phyloP scores from a whole-genome alignment of 768 basidiomycete species.

The Butyriboletus loyo region DNA sequence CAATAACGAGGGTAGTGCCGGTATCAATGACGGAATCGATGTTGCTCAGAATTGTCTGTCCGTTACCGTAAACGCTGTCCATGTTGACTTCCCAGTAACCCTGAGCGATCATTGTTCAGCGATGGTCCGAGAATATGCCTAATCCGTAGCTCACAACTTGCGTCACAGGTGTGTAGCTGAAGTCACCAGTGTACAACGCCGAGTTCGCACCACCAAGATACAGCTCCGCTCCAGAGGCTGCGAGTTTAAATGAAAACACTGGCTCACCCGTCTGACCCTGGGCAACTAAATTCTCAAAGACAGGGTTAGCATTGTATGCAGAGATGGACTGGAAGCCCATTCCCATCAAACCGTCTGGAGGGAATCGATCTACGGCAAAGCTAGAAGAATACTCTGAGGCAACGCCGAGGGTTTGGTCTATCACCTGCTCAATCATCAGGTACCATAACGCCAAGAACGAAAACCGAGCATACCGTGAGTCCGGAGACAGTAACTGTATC shows the following conservation, averaged over 20 bases:
- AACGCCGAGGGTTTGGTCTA: conserved; percentile 12
- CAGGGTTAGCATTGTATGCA: conserved; percentile 28
- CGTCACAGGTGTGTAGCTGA: conserved; percentile 33
- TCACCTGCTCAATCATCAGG: conserved; percentile 8
- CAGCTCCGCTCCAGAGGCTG: conserved; percentile 41
- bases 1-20: conserved; percentile 19
- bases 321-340: conserved; percentile 43
- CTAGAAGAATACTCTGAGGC: conserved; percentile 7
- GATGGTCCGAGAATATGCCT: too few species aligned
- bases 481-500: conserved; percentile 14
- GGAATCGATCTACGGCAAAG: background rate
- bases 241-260: conserved; percentile 49
- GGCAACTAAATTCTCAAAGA: conserved; percentile 41
- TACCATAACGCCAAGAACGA: background rate
- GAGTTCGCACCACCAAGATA: conserved; percentile 51
- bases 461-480: conserved; percentile 1
- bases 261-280: conserved; percentile 32
- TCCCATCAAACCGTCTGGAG: conserved; percentile 33
- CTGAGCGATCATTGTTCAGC: conserved; percentile 1
- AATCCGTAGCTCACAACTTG: conserved; percentile 1
- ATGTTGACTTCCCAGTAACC: conserved; percentile 21
- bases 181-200: conserved; percentile 41
- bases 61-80: conserved; percentile 1
- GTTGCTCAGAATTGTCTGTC: background rate
- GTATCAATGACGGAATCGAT: conserved; percentile 19